Conservation (phyloP, 768 basidiomycete species). For the Tricholoma furcatifolium region DNA sequence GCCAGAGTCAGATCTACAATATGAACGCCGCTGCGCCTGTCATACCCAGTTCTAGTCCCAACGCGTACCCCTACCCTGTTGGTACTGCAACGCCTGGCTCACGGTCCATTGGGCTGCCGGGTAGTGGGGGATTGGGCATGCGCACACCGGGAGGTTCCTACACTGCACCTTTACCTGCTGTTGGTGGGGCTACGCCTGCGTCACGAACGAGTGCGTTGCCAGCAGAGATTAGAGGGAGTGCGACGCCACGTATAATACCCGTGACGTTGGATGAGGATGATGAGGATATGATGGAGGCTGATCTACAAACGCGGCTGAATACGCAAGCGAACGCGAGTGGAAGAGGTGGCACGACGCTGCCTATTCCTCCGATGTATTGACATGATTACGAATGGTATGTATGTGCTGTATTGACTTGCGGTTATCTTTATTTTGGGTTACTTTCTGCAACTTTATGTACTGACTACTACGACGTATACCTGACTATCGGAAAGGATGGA, state of each 20-base stretch:
- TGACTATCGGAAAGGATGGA: background rate
- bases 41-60: constrained; percentile 4
- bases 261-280: constrained; percentile 4
- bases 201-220: constrained; percentile 1
- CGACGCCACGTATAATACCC: constrained; percentile 1
- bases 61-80: background rate
- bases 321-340: constrained; percentile 9
- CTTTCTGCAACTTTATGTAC: background rate
- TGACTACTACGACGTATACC: background rate
- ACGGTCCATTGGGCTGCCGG: background rate
- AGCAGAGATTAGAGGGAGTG: background rate
- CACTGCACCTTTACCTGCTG: background rate
- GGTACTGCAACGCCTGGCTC: background rate
- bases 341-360: background rate
- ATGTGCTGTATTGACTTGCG: background rate
- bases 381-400: background rate
- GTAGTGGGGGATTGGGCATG: background rate
- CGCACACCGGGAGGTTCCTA: constrained; percentile 2
- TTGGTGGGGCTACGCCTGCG: background rate
- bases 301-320: constrained; percentile 4
- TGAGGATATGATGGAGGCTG: constrained; percentile 4
- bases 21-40: background rate
- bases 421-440: background rate
- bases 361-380: background rate
- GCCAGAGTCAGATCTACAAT: constrained; percentile 4